phyloP scores from a whole-genome alignment of 108 stramenopile genomes.

The Phaeodactylum tricornutum region DNA sequence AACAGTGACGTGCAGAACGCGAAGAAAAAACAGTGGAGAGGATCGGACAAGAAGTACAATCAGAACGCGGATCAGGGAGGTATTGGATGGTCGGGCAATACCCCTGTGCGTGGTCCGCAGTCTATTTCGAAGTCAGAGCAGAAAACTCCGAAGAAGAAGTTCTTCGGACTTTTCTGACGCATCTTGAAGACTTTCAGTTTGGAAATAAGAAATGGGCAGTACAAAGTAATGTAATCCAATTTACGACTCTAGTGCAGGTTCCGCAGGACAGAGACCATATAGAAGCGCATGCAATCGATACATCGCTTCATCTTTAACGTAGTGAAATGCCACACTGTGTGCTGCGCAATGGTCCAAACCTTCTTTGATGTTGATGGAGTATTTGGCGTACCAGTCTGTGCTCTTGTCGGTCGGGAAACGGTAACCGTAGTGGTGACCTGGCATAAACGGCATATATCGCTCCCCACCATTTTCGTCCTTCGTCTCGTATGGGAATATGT shows the following conservation, averaged over 20 bases:
- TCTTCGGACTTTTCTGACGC: too few species aligned
- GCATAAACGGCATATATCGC: conserved; percentile 91
- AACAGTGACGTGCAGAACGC: conserved; percentile 33
- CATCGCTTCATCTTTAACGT: conserved; percentile 73
- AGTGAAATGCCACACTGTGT: conserved; percentile 88
- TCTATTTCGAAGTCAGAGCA: too few species aligned
- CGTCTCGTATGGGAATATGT: conserved; percentile 79
- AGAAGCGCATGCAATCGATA: conserved; percentile 66
- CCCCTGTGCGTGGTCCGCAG: not conserved
- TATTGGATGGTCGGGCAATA: not conserved
- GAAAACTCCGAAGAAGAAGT: too few species aligned
- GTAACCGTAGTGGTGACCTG: conserved; percentile 76
- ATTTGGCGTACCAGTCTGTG: conserved; percentile 83
- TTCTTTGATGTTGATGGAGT: conserved; percentile 79
- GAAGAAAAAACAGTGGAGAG: conserved; percentile 34
- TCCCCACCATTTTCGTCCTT: conserved; percentile 85
- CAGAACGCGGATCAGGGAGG: not conserved
- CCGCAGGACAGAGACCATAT: conserved; percentile 46
- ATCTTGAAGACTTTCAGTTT: too few species aligned
- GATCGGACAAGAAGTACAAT: conserved; percentile 24
- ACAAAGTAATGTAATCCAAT: too few species aligned
- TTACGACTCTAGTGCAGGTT: conserved; percentile 3
- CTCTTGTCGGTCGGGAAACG: conserved; percentile 33
- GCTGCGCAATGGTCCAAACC: conserved; percentile 83
- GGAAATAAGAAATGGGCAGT: too few species aligned